Evolutionary conservation across 495 filamentous ascomycete species (phyloP), one percentile per base, ranked within the genome.

Genomic region (Penicillium turbatum): DNA sequence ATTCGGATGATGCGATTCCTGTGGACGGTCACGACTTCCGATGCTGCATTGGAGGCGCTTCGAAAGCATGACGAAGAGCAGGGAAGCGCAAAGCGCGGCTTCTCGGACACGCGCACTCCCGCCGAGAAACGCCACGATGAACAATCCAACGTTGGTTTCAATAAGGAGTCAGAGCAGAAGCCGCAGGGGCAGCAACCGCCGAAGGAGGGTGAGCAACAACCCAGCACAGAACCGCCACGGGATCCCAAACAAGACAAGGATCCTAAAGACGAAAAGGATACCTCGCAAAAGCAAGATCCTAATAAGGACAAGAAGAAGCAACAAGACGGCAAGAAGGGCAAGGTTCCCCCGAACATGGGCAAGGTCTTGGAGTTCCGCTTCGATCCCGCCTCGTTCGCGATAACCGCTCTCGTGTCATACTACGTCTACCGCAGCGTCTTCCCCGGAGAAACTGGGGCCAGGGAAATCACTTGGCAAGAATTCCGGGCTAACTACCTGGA

Each of bases 391-490:
- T 79, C 80, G 13, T 73, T 84, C 54, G 55, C 86, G 15, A 63
- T 82, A 10, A 74, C 76, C 38, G 66, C 79, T 6, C 72, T 91
- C 48, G 62, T 87, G 7, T 71, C 83, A 8, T 92, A 86, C 61
- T 72, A 85, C 41, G 59, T 81, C 49, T 85, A 83, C 60, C 76
- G 79, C 11, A 78, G 78, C 48, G 59, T 88, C 17, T 75, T 82
- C 44, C 80, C 89, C 26, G 80, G 78, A 11, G 89, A 95, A 51
- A 75, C 75, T 49, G 73, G 44, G 17, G 51, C 79, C 38, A 80
- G 81, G 42, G 92, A 97, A 61, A 96, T 98, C 53, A 97, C 93
- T 37, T 98, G 90, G 89, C 92, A 98, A 75, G 95, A 97, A 69
- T 88, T 97, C 68, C 78, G 86, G 39, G 87, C 83, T 56, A 92